phyloP scores from a whole-genome alignment of 1,284 basidiomycete genomes.

The Sparassis latifolia region DNA sequence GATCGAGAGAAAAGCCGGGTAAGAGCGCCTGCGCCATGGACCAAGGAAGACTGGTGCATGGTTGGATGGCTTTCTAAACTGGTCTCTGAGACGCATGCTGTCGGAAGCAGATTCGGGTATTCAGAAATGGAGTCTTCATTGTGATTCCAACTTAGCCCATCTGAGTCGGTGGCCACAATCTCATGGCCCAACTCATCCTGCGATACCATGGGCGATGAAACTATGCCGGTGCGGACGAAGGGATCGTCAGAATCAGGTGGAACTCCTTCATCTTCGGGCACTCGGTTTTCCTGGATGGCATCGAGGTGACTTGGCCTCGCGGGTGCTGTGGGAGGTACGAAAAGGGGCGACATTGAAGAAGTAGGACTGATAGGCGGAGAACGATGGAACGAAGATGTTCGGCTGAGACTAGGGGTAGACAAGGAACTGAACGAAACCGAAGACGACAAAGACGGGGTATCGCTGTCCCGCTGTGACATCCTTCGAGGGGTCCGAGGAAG shows the following conservation, averaged over 20 bases:
- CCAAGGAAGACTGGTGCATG: too few species aligned
- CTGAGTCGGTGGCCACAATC: too few species aligned
- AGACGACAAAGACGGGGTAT: slow-evolving; percentile 39
- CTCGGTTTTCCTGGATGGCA: slow-evolving; percentile 19
- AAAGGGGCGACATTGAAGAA: slow-evolving; percentile 10
- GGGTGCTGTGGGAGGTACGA: slow-evolving; percentile 6
- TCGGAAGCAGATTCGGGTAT: too few species aligned
- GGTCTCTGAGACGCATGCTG: too few species aligned
- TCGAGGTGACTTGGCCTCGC: slow-evolving; percentile 11
- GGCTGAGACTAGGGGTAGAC: slow-evolving; percentile 29
- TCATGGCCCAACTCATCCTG: too few species aligned
- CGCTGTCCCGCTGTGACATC: slow-evolving; percentile 25
- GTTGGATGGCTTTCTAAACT: too few species aligned
- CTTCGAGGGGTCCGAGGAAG: slow-evolving; percentile 16
- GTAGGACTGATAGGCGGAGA: slow-evolving; percentile 33
- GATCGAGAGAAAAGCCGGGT: slow-evolving; percentile 8
- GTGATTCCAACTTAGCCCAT: too few species aligned
- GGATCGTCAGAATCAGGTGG: too few species aligned
- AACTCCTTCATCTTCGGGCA: slow-evolving; percentile 14
- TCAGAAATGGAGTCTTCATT: too few species aligned
- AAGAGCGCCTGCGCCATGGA: neutral
- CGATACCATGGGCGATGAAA: too few species aligned
- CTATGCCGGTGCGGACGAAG: too few species aligned
- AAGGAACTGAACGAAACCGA: slow-evolving; percentile 35
- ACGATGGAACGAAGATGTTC: slow-evolving; percentile 21